Base-by-base conservation (phyloP, 2,329 filamentous ascomycete species). In the Colletotrichum simmondsii region DNA sequence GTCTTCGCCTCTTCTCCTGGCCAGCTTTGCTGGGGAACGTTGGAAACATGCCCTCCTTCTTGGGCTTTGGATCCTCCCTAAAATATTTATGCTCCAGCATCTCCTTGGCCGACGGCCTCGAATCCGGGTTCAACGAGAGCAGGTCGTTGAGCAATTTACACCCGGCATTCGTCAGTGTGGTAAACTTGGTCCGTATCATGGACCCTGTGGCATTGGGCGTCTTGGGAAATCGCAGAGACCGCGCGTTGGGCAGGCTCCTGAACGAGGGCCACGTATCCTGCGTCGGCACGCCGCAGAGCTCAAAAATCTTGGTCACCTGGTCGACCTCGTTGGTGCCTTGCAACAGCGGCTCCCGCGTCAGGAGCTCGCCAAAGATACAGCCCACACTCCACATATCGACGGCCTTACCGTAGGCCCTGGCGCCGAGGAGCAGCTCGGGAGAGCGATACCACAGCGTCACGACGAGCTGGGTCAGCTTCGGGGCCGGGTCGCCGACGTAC, bases 371-470 rank as follows among this genome's bases (percentile, higher is more conserved):
- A 80, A 99, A 97, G 79, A 99, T 95, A 84, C 97, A 98, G 14
- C 97, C 97, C 4, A 98, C 86, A 83, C 94, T 97, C 97, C 97
- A 99, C 89, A 98, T 93, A 83, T 98, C 97, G 77, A 98, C 88
- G 73, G 93, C 90, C 1, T 88, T 85, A 72, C 89, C 92, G 84
- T 99, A 99, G 19, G 87, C 88, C 46, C 90, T 89, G 0, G 94
- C 87, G 6, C 97, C 97, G 3, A 98, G 91, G 2, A 99, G 89
- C 12, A 98, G 89, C 83, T 98, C 97, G 0, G 97, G 97, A 0
- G 94, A 90, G 69, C 97, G 94, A 82, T 99, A 99, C 97, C 97
- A 99, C 7, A 99, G 89, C 7, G 97, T 99, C 22, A 98, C 96
- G 74, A 99, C 97, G 59, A 98, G 90, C 80, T 96, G 93, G 2